These are phyloP conservation scores for Rheum nobile DNA, from an alignment of 148 eudicot species.

Conservation along the genomic window DNA sequence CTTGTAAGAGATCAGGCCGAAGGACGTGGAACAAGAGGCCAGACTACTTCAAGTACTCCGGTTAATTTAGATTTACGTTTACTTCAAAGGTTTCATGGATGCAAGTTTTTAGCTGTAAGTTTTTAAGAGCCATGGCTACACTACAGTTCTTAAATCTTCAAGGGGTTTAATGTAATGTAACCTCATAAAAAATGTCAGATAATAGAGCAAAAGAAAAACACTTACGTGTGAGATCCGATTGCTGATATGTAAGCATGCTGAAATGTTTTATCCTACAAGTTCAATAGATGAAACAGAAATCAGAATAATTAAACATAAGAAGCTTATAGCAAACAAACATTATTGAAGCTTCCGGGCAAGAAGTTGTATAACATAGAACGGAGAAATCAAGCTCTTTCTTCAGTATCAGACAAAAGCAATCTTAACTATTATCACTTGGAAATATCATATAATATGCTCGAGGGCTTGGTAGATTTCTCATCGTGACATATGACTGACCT, in stretches of 20 bases:
- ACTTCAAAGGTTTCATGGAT: too few relatives aligned
- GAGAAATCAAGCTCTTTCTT: neutral
- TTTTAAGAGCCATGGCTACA: neutral
- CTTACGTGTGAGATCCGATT: constrained; percentile 89
- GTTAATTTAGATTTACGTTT: too few relatives aligned
- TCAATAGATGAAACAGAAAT: constrained; percentile 1
- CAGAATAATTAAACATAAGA: neutral
- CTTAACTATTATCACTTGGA: neutral
- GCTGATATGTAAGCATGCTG: constrained; percentile 82
- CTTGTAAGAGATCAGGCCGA: too few relatives aligned
- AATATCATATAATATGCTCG: too few relatives aligned
- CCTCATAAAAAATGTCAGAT: neutral
- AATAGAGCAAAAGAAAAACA: neutral
- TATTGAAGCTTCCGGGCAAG: neutral
- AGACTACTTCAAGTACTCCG: too few relatives aligned
- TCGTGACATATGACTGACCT: too few relatives aligned
- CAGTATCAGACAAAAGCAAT: neutral
- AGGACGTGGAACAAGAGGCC: too few relatives aligned
- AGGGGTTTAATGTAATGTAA: too few relatives aligned
- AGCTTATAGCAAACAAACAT: neutral
- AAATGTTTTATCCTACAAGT: constrained; percentile 87
- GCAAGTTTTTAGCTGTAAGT: neutral
- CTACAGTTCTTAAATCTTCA: neutral
- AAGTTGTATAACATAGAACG: neutral
- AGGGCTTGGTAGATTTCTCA: too few relatives aligned